phyloP scores from a whole-genome alignment of 352 stramenopile genomes.

The Pythium myriotylum region DNA sequence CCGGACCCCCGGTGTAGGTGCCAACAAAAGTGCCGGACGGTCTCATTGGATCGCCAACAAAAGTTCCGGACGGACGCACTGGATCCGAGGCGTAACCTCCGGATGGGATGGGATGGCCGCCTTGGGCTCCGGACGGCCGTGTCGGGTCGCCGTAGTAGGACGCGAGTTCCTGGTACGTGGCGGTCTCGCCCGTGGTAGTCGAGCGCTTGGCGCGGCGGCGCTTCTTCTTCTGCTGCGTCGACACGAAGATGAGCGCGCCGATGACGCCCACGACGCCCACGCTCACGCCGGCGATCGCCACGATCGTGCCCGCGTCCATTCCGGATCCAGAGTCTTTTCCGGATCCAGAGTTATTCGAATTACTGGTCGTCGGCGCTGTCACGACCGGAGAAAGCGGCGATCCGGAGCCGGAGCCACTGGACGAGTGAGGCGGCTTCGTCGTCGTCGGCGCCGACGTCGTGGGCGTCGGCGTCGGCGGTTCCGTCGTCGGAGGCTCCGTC shows the following conservation, averaged over 20 bases:
- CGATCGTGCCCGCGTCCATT: slow-evolving; percentile 5
- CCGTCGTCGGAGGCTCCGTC: background rate
- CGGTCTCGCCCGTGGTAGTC: slow-evolving; percentile 4
- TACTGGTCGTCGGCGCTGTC: background rate
- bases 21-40: too few relatives aligned
- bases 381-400: background rate
- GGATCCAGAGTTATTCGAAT: background rate
- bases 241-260: slow-evolving; percentile 6
- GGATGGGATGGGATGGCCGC: too few relatives aligned
- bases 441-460: background rate
- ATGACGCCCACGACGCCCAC: slow-evolving; percentile 4
- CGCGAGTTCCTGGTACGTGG: slow-evolving; percentile 7
- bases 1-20: too few relatives aligned
- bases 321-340: background rate
- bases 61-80: too few relatives aligned
- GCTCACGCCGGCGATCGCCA: slow-evolving; percentile 10
- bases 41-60: too few relatives aligned
- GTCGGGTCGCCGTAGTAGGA: slow-evolving; percentile 11
- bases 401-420: background rate
- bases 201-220: slow-evolving; percentile 1
- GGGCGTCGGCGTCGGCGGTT: slow-evolving; percentile 1
- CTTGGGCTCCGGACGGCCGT: too few relatives aligned
- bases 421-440: background rate
- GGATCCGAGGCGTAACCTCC: too few relatives aligned
- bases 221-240: slow-evolving; percentile 1